These are phyloP conservation scores for Alternaria tenuissima DNA, from an alignment of 2,329 filamentous ascomycete genomes.

Conservation along the genomic window DNA sequence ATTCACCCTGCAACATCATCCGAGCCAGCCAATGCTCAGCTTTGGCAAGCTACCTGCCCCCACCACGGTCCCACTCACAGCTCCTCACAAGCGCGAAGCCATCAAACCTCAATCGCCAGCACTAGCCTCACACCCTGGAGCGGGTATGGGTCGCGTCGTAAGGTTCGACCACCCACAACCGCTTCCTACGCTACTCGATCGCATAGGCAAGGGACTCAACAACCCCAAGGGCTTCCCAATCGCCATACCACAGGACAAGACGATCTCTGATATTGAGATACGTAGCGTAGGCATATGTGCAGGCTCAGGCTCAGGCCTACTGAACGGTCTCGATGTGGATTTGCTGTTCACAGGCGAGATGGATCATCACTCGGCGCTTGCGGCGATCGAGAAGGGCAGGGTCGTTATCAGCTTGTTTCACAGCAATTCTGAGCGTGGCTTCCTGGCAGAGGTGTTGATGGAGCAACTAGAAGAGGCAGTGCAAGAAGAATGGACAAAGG, in stretches of 20 bases:
- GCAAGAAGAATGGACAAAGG: conserved; percentile 61
- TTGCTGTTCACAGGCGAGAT: conserved; percentile 91
- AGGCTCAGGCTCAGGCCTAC: conserved; percentile 81
- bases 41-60: conserved; percentile 39
- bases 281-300: conserved; percentile 84
- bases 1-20: conserved; percentile 58
- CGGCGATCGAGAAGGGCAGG: conserved; percentile 82
- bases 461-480: conserved; percentile 69
- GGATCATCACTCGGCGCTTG: conserved; percentile 89
- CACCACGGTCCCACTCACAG: conserved; percentile 17
- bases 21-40: conserved; percentile 53
- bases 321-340: conserved; percentile 75
- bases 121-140: conserved; percentile 55
- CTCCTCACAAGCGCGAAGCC: conserved; percentile 60
- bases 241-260: conserved; percentile 68
- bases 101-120: conserved; percentile 59
- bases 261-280: conserved; percentile 65
- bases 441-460: conserved; percentile 75
- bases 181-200: conserved; percentile 66
- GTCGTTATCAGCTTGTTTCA: conserved; percentile 89
- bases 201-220: conserved; percentile 69
- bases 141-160: conserved; percentile 69
- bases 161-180: conserved; percentile 62
- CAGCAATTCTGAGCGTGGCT: conserved; percentile 89
- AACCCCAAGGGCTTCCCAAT: conserved; percentile 71